Base-by-base conservation (phyloP, 1,284 basidiomycete species). In the Heterobasidion parviporum region DNA sequence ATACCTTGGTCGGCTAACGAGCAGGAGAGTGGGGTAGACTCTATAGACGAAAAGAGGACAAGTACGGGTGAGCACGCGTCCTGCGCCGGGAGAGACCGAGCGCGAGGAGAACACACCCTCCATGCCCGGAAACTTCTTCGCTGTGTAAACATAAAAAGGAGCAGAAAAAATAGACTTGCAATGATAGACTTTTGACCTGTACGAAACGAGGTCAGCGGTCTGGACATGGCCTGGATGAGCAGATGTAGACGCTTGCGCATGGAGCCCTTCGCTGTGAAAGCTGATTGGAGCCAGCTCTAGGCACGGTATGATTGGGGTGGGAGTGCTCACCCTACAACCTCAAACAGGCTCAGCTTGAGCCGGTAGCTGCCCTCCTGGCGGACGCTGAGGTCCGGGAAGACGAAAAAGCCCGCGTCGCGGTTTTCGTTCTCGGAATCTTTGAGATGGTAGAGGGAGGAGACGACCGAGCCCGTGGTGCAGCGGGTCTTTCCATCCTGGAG, bases 121-220 rank as follows among this genome's bases (percentile, higher is more conserved):
- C 87, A 94, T 94, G 20, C 92, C 92, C 0, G 93, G 92, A 68
- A 95, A 96, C 70, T 94, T 93, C 76, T 96, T 96, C 4, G 92
- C 91, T 0, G 93, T 93, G 68, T 92, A 96, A 33, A 95, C 90
- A 61, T 92, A 91, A 70, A 95, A 95, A 0, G 88, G 82, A 1
- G 86, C 81, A 0, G 91, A 93, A 71, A 87, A 89, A 55, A 93
- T 90, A 0, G 87, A 89, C 63, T 91, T 92, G 74, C 93, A 94
- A 68, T 94, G 92, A 56, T 85, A 83, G 16, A 93, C 89, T 59
- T 86, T 85, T 61, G 87, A 84, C 36, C 89, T 90, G 68, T 52
- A 41, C 32, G 52, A 10, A 54, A 55, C 48, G 32, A 9, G n/a
- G 26, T 43, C 35, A 52, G 15, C 18, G 46, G 18, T 12, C n/a